Conservation (phyloP, 2,329 filamentous ascomycete species). For the Fusarium newnesense region DNA sequence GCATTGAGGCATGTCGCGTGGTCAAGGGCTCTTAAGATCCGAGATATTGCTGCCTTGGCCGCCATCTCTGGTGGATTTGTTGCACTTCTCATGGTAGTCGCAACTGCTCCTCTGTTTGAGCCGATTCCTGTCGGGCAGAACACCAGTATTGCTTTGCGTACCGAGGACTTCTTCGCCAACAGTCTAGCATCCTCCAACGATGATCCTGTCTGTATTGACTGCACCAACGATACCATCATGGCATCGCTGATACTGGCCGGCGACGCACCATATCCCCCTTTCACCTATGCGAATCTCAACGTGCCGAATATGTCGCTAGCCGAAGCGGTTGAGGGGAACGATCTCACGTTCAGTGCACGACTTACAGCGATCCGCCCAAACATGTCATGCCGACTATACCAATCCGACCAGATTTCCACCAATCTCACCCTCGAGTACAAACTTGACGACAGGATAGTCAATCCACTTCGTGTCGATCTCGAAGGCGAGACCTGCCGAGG, state of each 20-base stretch:
- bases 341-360: conserved; percentile 38
- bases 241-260: conserved; percentile 50
- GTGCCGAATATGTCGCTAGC: conserved; percentile 40
- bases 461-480: conserved; percentile 40
- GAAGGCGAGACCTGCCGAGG: conserved; percentile 36
- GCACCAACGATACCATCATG: conserved; percentile 44
- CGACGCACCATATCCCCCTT: conserved; percentile 49
- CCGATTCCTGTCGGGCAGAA: conserved; percentile 42
- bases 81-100: conserved; percentile 46
- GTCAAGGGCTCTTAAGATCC: conserved; percentile 40
- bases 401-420: conserved; percentile 36
- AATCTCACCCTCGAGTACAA: conserved; percentile 39
- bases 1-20: conserved; percentile 43
- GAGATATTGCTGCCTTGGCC: conserved; percentile 43
- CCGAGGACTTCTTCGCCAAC: conserved; percentile 47
- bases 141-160: conserved; percentile 38
- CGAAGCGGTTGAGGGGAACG: conserved; percentile 12
- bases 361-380: conserved; percentile 48
- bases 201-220: conserved; percentile 39
- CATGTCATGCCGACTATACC: conserved; percentile 42
- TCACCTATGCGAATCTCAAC: conserved; percentile 49
- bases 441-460: conserved; percentile 22
- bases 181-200: conserved; percentile 36
- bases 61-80: conserved; percentile 44
- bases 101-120: conserved; percentile 48